Conservation (phyloP, 2,329 filamentous ascomycete species). For the Colletotrichum kahawae region DNA sequence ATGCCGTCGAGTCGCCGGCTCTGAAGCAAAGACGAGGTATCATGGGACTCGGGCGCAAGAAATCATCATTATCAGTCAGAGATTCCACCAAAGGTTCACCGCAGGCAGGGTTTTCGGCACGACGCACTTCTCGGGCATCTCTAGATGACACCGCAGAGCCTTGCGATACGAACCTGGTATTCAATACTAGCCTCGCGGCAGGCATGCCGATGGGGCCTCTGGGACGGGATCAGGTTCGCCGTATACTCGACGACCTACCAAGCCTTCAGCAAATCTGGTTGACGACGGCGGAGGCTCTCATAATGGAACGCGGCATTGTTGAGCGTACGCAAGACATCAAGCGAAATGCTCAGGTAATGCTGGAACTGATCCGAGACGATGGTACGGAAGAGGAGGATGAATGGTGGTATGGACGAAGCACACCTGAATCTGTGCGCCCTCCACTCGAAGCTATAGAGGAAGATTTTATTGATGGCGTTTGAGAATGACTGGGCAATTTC, state of each 20-base stretch:
- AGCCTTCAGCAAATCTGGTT: constrained; percentile 65
- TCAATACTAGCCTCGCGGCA: constrained; percentile 62
- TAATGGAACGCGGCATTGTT: constrained; percentile 64
- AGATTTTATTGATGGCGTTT: constrained; percentile 43
- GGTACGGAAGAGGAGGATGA: constrained; percentile 64
- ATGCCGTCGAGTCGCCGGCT: constrained; percentile 42
- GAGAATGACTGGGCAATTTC: constrained; percentile 3
- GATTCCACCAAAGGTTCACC: constrained; percentile 30
- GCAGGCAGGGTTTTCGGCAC: constrained; percentile 6
- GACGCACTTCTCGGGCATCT: background rate
- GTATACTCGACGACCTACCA: constrained; percentile 60
- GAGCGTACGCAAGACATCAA: constrained; percentile 64
- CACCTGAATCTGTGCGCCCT: constrained; percentile 60
- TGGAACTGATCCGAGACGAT: constrained; percentile 69
- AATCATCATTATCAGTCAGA: constrained; percentile 46
- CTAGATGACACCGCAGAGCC: background rate
- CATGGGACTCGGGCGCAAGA: constrained; percentile 62
- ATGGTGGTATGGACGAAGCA: constrained; percentile 63
- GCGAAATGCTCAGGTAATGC: constrained; percentile 65
- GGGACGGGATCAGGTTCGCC: constrained; percentile 52
- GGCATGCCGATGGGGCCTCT: constrained; percentile 68
- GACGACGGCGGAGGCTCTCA: constrained; percentile 66
- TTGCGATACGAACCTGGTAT: constrained; percentile 41
- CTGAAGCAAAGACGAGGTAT: constrained; percentile 57
- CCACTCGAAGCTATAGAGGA: constrained; percentile 57